Percentiles rank a stretch among this genome's conserved stretches.
These are phyloP conservation scores for Eucalyptus regnans DNA, from an alignment of 345 rosid species.

Conservation along the genomic window DNA sequence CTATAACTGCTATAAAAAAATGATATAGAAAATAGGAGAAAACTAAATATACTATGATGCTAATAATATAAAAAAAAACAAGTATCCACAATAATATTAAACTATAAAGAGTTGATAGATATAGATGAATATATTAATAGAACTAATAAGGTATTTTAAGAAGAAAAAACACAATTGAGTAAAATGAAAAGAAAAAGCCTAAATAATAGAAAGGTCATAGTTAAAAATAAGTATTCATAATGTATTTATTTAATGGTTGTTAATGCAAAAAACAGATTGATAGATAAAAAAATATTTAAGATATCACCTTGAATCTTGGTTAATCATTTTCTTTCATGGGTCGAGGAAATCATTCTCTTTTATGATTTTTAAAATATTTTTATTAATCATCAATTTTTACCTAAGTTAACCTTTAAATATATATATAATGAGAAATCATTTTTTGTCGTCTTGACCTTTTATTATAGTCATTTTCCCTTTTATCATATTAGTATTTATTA, in stretches of 20 bases:
- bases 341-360: no score
- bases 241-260: background rate
- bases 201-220: background rate
- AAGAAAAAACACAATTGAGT: background rate
- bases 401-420: background rate
- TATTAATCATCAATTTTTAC: background rate
- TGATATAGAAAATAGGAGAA: no score
- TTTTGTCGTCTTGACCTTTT: background rate
- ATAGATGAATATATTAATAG: no score
- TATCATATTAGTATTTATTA: background rate
- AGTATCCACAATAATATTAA: no score
- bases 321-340: background rate
- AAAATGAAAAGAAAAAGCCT: background rate
- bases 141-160: no score
- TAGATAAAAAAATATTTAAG: no score
- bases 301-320: background rate
- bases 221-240: background rate
- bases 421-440: background rate
- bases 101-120: background rate
- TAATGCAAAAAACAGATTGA: background rate
- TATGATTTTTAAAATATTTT: background rate
- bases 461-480: background rate
- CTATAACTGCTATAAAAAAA: background rate
- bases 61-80: no score
- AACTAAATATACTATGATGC: no score